phyloP scores from a whole-genome alignment of 768 basidiomycete species.

The Lentinula edodes region DNA sequence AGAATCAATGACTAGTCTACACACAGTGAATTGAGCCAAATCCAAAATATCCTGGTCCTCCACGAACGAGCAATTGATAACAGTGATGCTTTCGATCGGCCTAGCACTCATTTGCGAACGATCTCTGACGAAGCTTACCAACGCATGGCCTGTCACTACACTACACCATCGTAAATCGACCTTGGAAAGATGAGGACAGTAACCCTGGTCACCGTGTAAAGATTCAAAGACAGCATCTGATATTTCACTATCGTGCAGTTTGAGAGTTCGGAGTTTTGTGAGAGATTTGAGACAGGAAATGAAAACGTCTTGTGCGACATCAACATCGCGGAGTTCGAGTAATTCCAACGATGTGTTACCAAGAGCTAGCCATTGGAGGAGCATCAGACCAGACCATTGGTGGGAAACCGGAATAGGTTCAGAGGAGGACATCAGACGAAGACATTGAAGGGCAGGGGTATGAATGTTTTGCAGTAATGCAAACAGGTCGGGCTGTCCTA shows the following conservation, averaged over 20 bases:
- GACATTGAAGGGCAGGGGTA: constrained; percentile 27
- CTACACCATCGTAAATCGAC: constrained; percentile 58
- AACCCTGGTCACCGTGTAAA: constrained; percentile 30
- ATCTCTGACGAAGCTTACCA: constrained; percentile 44
- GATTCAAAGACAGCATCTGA: constrained; percentile 35
- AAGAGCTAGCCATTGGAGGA: constrained; percentile 18
- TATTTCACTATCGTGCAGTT: constrained; percentile 56
- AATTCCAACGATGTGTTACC: constrained; percentile 28
- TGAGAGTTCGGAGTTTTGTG: constrained; percentile 38
- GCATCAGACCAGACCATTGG: constrained; percentile 23
- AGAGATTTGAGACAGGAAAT: constrained; percentile 27
- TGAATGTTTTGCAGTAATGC: constrained; percentile 22
- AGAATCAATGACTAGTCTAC: constrained; percentile 35
- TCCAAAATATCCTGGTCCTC: constrained; percentile 48
- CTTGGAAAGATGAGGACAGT: constrained; percentile 41
- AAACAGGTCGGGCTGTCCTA: constrained; percentile 23
- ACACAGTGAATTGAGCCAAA: constrained; percentile 40
- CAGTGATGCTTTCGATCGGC: constrained; percentile 39
- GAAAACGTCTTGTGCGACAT: constrained; percentile 34
- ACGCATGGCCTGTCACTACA: constrained; percentile 37
- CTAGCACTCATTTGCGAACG: constrained; percentile 20
- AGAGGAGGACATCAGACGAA: constrained; percentile 36
- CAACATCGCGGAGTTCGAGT: constrained; percentile 46
- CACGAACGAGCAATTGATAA: constrained; percentile 55
- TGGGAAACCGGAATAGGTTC: constrained; percentile 26